phyloP scores from a whole-genome alignment of 176 grass and related monocot species.

The Pharus latifolius region DNA sequence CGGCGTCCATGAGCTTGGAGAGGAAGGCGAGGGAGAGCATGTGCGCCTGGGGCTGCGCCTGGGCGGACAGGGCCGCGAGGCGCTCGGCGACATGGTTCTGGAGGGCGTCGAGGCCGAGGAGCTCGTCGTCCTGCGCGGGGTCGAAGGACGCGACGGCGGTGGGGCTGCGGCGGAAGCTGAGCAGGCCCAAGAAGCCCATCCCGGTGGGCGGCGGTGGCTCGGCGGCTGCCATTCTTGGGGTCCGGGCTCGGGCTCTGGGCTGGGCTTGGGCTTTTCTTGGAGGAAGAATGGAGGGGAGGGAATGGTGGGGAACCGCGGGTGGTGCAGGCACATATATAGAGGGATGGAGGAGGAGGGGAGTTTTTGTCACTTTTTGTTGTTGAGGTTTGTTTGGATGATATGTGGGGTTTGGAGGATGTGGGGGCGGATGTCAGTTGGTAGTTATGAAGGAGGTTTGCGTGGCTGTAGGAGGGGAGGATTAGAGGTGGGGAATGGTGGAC shows the following conservation, averaged over 20 bases:
- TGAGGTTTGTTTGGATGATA: rapidly evolving
- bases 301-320: constrained; percentile 10
- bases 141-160: constrained; percentile 61
- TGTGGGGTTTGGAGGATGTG: rapidly evolving
- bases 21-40: constrained; percentile 63
- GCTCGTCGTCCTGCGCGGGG: constrained; percentile 52
- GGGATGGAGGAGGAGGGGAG: neutral
- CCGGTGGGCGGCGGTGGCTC: constrained; percentile 31
- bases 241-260: neutral
- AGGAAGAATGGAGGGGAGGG: constrained; percentile 3
- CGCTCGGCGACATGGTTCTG: constrained; percentile 65
- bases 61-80: constrained; percentile 27
- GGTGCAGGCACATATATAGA: neutral
- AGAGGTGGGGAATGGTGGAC: constrained; percentile 4
- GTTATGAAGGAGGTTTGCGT: neutral
- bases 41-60: neutral
- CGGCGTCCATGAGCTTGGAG: constrained; percentile 67
- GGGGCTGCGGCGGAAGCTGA: constrained; percentile 63
- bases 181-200: constrained; percentile 41
- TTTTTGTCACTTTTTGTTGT: neutral
- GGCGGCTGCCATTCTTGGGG: constrained; percentile 27
- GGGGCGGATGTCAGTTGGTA: neutral
- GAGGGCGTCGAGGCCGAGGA: constrained; percentile 44
- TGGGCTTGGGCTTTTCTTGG: neutral
- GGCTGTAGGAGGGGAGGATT: neutral